These are phyloP conservation scores for Penicillium sp. DNA, from an alignment of 2,329 filamentous ascomycete species.

Conservation along the genomic window DNA sequence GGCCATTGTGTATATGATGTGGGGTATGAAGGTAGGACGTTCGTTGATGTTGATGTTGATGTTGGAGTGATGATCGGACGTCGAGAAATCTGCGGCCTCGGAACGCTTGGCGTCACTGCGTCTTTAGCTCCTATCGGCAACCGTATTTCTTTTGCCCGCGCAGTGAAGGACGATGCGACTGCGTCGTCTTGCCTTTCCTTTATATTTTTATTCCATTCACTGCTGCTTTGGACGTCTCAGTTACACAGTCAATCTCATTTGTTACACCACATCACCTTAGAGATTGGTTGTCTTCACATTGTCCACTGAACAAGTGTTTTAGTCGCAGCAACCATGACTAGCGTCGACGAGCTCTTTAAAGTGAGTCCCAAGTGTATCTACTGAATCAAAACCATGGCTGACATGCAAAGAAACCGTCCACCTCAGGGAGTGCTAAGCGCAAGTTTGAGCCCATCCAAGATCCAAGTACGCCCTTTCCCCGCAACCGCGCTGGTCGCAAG, in stretches of 20 bases:
- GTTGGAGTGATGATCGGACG: slow-evolving; percentile 7
- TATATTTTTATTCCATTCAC: neutral
- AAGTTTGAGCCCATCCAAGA: slow-evolving; percentile 50
- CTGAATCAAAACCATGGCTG: slow-evolving; percentile 8
- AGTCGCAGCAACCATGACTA: slow-evolving; percentile 42
- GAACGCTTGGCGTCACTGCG: slow-evolving; percentile 28
- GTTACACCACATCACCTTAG: too few relatives aligned
- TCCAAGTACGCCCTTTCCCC: slow-evolving; percentile 35
- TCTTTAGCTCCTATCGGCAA: slow-evolving; percentile 21
- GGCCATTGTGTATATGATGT: slow-evolving; percentile 45
- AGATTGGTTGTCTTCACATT: neutral
- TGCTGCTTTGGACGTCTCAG: neutral
- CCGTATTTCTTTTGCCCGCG: slow-evolving; percentile 18
- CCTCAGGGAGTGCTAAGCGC: slow-evolving; percentile 45
- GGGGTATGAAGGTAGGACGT: neutral
- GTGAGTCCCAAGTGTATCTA: slow-evolving; percentile 18
- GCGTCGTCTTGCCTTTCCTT: neutral
- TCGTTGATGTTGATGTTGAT: slow-evolving; percentile 4
- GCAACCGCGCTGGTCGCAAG: slow-evolving; percentile 48
- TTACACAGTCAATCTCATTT: neutral
- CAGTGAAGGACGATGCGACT: slow-evolving; percentile 6
- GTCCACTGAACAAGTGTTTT: slow-evolving; percentile 1
- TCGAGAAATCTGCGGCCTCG: slow-evolving; percentile 29
- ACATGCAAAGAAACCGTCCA: slow-evolving; percentile 40
- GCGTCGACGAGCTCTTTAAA: slow-evolving; percentile 56